Evolutionary conservation across 83 land plant species (phyloP), one percentile per base, ranked within the genome.

Genomic region (Isoetes engelmannii): DNA sequence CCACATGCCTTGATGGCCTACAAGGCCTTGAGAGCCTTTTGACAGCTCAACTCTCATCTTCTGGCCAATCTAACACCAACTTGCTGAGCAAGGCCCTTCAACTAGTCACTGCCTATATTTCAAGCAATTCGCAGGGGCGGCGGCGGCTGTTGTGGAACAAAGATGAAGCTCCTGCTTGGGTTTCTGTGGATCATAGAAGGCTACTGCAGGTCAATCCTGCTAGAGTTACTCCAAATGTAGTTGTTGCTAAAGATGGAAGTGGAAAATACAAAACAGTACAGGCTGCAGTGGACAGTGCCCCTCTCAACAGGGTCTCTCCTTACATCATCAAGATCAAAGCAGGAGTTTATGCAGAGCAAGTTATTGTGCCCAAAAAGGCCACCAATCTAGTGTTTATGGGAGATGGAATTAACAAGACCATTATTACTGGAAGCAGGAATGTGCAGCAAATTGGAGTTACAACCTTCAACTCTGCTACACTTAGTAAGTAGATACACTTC

Each of bases 301-400:
- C 78, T 19, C 7, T 12, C 9, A 51, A 37, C 37, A 76, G 63
- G 57, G 15, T 15, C 7, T 5, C 5, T 8, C 65, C 75, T 9
- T 64, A 63, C 20, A 69, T 77, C 47, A 66, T 77, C 44, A 58
- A 72, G 28, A 68, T 77, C 62, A 77, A 73, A 63, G 78, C 77
- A 7, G 79, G 79, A 6, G 47, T 43, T 4, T 77, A 77, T 19
- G 28, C 18, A 12, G 62, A 59, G 62, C 18, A 59, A 37, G 62
- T 59, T 10, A 7, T 42, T 19, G 62, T 59, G 18, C 62, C 62
- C 12, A 59, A 59, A 4, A 18, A 20, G 18, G 28, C 18, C 28
- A 59, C 62, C 1, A 59, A 59, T 19, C 12, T 59, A 8, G 28
- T 59, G 62, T 7, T 59, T 1, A 7, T 59, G 3, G 62, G 62